Evolutionary conservation across 768 basidiomycete genomes (phyloP).

Genomic region (Clitopilus hobsonii): DNA sequence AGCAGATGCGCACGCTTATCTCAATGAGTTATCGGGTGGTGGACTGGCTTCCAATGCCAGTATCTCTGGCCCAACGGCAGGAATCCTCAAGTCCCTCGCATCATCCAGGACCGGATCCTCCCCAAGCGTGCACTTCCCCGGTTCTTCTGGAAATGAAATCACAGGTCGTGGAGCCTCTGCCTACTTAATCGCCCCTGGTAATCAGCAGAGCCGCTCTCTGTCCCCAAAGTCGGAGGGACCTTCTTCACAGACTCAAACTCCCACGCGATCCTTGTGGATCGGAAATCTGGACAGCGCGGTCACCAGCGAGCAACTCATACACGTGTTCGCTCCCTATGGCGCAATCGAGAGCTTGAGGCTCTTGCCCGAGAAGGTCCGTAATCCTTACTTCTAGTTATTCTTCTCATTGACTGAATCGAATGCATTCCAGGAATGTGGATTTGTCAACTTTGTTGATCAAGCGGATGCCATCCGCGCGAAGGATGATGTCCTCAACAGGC

Average conservation of each 20-base stretch:
- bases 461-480: conserved; percentile 96
- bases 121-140: conserved; percentile 66
- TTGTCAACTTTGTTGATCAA: conserved; percentile 97
- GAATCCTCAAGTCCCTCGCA: conserved; percentile 53
- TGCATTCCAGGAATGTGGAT: conserved; percentile 82
- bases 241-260: conserved; percentile 79
- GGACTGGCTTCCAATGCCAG: conserved; percentile 29
- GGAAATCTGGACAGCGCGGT: conserved; percentile 95
- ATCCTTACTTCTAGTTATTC: too few relatives aligned
- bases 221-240: conserved; percentile 78
- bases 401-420: neutral
- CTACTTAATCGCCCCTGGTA: conserved; percentile 61
- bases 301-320: conserved; percentile 90
- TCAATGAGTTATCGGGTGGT: conserved; percentile 49
- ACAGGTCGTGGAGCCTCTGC: conserved; percentile 52
- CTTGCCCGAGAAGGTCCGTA: conserved; percentile 90
- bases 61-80: conserved; percentile 31
- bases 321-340: conserved; percentile 94
- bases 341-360: conserved; percentile 94
- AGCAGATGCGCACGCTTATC: conserved; percentile 52
- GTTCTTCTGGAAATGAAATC: conserved; percentile 36
- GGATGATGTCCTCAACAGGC: conserved; percentile 93
- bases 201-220: conserved; percentile 66
- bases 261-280: conserved; percentile 96
- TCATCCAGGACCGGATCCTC: conserved; percentile 41